Evolutionary conservation across 1,139 yeast genomes (phyloP).

Genomic region (Trichomonascaceae sp.): DNA sequence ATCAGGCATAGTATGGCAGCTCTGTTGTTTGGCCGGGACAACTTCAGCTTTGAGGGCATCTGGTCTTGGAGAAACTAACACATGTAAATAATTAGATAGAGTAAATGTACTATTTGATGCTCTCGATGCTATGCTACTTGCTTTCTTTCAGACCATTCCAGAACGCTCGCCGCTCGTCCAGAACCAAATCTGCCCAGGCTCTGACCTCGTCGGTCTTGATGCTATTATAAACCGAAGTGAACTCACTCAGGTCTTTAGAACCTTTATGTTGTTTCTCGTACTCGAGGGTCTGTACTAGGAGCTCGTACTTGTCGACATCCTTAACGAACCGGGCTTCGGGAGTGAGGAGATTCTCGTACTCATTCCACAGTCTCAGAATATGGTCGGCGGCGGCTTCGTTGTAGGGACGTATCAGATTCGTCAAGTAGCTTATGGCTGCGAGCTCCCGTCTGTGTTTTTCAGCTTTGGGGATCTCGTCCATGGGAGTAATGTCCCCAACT

Average conservation of each 20-base stretch:
- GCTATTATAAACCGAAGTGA: constrained; percentile 46
- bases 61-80: background rate
- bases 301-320: constrained; percentile 89
- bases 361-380: constrained; percentile 67
- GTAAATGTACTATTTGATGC: background rate
- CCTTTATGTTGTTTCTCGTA: constrained; percentile 56
- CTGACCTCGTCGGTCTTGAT: constrained; percentile 65
- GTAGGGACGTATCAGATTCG: constrained; percentile 49
- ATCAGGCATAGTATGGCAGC: constrained; percentile 81
- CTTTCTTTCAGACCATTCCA: no score
- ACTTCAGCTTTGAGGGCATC: constrained; percentile 30
- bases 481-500: constrained; percentile 93
- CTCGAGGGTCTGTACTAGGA: constrained; percentile 82
- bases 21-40: constrained; percentile 80
- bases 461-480: constrained; percentile 51
- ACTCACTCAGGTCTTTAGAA: constrained; percentile 48
- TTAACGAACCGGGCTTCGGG: constrained; percentile 82
- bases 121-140: background rate
- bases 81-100: background rate
- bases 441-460: constrained; percentile 76
- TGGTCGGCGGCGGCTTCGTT: constrained; percentile 53
- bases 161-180: constrained; percentile 41
- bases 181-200: constrained; percentile 54
- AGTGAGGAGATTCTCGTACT: constrained; percentile 74
- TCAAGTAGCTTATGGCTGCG: constrained; percentile 55